Base-by-base conservation (phyloP, 73 alveolate genomes). In the Breviolum minutum region DNA sequence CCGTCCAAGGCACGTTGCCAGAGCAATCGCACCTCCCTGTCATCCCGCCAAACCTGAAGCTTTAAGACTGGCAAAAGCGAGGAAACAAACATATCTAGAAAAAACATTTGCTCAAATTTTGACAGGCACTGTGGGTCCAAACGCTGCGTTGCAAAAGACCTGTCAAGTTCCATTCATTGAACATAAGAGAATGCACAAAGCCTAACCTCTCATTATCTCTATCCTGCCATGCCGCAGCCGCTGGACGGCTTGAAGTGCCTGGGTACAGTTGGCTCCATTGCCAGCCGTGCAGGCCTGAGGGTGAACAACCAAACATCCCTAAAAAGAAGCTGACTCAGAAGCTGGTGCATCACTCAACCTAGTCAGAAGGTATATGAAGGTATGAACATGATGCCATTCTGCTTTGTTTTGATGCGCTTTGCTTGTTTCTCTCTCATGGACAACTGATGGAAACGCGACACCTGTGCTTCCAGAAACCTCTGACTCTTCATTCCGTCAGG, bases 211-310 rank as follows among this genome's bases (percentile, higher is more conserved):
- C 54, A 40, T 40, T 40, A 40, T 3, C 54, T 17, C n/a, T 2
- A 14, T 22, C n/a, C 24, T 68, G 17, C n/a, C n/a, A 68, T 6
- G 4, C n/a, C 77, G 77, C 77, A 68, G 24, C 17, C 77, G 77
- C 77, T 68, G n/a, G 77, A 14, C 77, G n/a, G 77, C n/a, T 61
- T 19, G 76, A 22, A 27, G 62, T 32, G 92, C 92, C 92, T 83
- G 76, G 26, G 76, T 54, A 62, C 92, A 83, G 27, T 19, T 83
- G 29, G 76, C 92, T 83, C 92, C 92, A 83, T 54, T 83, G 62
- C 92, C 73, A 62, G 92, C n/a, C n/a, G 62, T 61, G 92, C 92
- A 83, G 48, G 60, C 92, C 92, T 83, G 92, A 60, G 24, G 77
- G n/a, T 17, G 54, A 40, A 68, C 4, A 1, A 68, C 8, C 24